Conservation (phyloP, 108 stramenopile species). For the Nitzschia sp. region DNA sequence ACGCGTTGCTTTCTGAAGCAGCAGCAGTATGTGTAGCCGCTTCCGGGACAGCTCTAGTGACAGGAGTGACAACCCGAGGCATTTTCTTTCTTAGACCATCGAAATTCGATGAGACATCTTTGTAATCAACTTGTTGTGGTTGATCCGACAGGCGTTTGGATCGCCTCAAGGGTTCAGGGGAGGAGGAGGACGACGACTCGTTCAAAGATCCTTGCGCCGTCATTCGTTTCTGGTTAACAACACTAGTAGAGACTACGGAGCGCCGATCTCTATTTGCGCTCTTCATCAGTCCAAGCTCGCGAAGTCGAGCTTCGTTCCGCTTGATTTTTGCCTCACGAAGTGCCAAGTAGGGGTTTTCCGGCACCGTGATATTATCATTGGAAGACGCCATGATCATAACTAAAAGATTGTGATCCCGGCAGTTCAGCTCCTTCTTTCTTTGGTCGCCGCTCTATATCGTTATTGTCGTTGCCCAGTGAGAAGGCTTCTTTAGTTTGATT, state of each 20-base stretch:
- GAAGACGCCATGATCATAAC: neutral
- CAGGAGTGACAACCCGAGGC: neutral
- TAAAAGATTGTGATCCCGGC: neutral
- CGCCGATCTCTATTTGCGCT: neutral
- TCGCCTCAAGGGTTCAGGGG: neutral
- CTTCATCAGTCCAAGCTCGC: constrained; percentile 56
- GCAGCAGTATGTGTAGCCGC: too few species aligned
- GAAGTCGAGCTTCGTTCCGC: constrained; percentile 62
- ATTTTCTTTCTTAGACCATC: neutral
- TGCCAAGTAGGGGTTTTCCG: constrained; percentile 55
- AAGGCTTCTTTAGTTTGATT: too few species aligned
- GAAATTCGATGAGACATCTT: neutral
- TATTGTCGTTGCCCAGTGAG: too few species aligned
- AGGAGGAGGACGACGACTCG: neutral
- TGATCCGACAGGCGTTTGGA: neutral
- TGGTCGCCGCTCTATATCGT: too few species aligned
- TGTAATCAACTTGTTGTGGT: neutral
- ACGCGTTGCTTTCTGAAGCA: neutral
- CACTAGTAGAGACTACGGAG: too few species aligned
- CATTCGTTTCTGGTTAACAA: too few species aligned
- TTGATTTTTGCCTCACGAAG: constrained; percentile 70
- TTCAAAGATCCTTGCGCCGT: neutral
- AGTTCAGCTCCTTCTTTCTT: too few species aligned
- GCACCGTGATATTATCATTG: neutral
- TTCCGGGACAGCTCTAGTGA: neutral